Base-by-base conservation (phyloP, 1,139 yeast genomes). In the Zygosaccharomyces pseudobailii region DNA sequence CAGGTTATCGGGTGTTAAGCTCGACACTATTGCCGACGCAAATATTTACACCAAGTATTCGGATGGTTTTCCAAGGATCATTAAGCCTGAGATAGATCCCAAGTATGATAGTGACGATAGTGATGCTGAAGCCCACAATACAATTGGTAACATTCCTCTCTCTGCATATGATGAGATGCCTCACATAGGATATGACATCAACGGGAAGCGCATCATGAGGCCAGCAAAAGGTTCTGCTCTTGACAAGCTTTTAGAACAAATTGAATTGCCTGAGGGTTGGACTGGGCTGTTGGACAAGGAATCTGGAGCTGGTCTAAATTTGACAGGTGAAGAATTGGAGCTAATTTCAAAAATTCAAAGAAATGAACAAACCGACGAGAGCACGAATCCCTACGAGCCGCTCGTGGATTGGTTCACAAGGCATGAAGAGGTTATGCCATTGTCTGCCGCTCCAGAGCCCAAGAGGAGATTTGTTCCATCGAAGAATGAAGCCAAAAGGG, bases 211-310 rank as follows among this genome's bases (percentile, higher is more conserved):
- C 63, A 89, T 92, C 60, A 90, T 94, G 97, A 80, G 99, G 68
- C 99, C 99, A 9, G 98, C 97, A 13, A 86, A 87, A 62, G 96
- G 96, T 6, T 82, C 95, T 48, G 98, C 98, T 1, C 75, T 94
- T 57, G 97, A 92, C 63, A 85, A 84, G 58, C 75, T 92, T 54
- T 73, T 94, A 55, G 98, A 92, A 61, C 75, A 83, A 27, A 92
- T 94, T 54, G 98, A 92, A 53, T 74, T 92, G 55, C 98, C 97
- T 9, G 95, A 87, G 69, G 98, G 98, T 32, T 92, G 97, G 97
- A 94, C 98, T 8, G 99, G 99, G 40, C 74, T 94, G 55, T 71
- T 92, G 50, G 97, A 92, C 68, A 87, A 88, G 63, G 78, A 83
- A 58, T 88, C 97, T 7, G 99, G 98, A 54, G 71, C 82, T n/a